phyloP scores from a whole-genome alignment of 148 eudicot species.

The Vaccinium darrowii region DNA sequence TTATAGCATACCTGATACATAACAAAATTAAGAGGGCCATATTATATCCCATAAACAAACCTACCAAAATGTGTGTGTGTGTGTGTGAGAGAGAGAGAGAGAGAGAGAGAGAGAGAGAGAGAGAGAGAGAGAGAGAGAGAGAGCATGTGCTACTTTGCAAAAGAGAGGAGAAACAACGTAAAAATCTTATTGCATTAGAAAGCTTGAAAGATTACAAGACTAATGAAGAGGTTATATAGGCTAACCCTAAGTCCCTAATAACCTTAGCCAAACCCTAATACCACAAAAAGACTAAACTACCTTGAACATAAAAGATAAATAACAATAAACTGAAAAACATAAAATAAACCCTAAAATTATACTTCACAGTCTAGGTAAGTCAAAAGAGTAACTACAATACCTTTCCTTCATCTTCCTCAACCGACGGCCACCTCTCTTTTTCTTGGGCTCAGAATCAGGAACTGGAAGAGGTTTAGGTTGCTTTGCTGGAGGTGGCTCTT shows the following conservation, averaged over 20 bases:
- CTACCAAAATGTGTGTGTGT: background rate
- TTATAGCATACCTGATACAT: conserved; percentile 66
- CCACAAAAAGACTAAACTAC: too few species aligned
- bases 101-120: background rate
- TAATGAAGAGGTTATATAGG: too few species aligned
- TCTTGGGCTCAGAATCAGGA: conserved; percentile 97
- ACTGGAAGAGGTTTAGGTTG: conserved; percentile 97
- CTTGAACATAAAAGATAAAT: too few species aligned
- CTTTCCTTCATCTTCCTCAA: conserved; percentile 97
- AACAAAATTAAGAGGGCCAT: background rate
- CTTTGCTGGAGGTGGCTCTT: conserved; percentile 98
- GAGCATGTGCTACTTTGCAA: background rate
- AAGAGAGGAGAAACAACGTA: too few species aligned
- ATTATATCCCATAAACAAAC: background rate
- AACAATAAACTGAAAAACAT: too few species aligned
- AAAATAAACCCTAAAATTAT: too few species aligned
- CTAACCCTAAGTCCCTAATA: too few species aligned
- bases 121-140: background rate
- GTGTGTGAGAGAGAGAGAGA: background rate
- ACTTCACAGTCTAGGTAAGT: background rate
- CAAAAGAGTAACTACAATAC: conserved; percentile 23
- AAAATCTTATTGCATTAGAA: too few species aligned
- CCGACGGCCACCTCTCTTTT: conserved; percentile 96
- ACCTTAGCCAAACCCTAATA: too few species aligned
- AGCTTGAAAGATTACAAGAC: too few species aligned